Percentiles rank a stretch among this genome's conserved stretches.
phyloP scores from a whole-genome alignment of 1,284 basidiomycete genomes.

The Malassezia sympodialis region DNA sequence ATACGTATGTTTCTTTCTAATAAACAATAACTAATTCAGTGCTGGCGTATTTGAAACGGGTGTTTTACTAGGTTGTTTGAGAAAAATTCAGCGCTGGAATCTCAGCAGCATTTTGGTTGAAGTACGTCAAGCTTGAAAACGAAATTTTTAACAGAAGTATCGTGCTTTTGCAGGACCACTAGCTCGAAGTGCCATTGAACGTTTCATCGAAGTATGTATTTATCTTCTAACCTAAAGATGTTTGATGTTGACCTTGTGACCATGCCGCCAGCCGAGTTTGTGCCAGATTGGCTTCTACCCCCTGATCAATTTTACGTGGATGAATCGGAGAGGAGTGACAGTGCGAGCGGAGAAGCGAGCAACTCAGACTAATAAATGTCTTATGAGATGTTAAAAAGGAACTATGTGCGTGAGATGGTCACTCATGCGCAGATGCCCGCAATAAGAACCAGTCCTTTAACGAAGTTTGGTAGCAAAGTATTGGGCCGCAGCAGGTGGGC shows the following conservation, averaged over 20 bases:
- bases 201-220: constrained; percentile 32
- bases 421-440: too few species aligned
- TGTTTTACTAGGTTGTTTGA: constrained; percentile 35
- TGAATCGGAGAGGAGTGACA: constrained; percentile 22
- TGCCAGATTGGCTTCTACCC: constrained; percentile 33
- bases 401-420: neutral
- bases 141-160: constrained; percentile 20
- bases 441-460: neutral
- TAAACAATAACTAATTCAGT: constrained; percentile 2
- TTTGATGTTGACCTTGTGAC: constrained; percentile 43
- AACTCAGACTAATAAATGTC: neutral
- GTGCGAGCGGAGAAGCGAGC: neutral
- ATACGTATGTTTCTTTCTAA: constrained; percentile 20
- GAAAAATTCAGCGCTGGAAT: constrained; percentile 43
- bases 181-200: constrained; percentile 34
- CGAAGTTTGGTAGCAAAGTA: constrained; percentile 22
- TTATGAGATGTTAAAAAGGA: neutral
- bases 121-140: neutral
- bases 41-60: constrained; percentile 42
- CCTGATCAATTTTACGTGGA: constrained; percentile 24
- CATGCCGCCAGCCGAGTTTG: constrained; percentile 21
- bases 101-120: constrained; percentile 40
- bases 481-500: constrained; percentile 22
- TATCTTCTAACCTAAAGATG: constrained; percentile 18
- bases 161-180: constrained; percentile 36